Evolutionary conservation across 2,329 filamentous ascomycete genomes (phyloP), one percentile per base, ranked within the genome.

Genomic region (Colletotrichum euphorbiae): DNA sequence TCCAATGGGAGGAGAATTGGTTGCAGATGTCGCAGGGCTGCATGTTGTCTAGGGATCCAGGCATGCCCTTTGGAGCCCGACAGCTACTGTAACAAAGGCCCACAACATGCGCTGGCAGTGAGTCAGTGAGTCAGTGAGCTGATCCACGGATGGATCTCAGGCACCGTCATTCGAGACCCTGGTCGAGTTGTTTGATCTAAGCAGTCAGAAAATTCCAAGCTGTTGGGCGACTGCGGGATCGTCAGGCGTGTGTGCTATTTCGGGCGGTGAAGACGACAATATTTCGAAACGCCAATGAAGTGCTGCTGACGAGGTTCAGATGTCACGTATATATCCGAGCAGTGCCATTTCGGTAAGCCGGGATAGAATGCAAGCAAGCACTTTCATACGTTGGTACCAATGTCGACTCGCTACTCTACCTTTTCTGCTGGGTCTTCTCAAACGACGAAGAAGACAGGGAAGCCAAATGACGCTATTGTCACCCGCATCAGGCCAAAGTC

Each of bases 111-210:
- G 66, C 33, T 69, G 66, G 66, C 66, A 66, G 61, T 67, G 65
- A 67, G 60, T 67, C 66, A 66, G 54, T 67, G 65, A 67, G 65
- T 67, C 65, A 65, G 66, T 65, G 40, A 54, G n/a, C 54, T 28
- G 48, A 45, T 55, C 46, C 61, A 55, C 48, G 66, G 61, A 50
- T 60, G 61, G 48, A 59, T 66, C 66, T 66, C 61, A 69, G 61
- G 66, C 48, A 66, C 36, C 61, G 50, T 50, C 66, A 60, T 55
- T 55, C 13, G 42, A 36, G 31, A 51, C 40, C 48, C 52, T 64
- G 24, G 64, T 28, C 38, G 21, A 40, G 52, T 42, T 46, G n/a
- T n/a, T n/a, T n/a, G 33, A 59, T 50, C 61, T 59, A 54, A 54
- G 40, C 54, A 45, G 15, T 40, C 15, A 36, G 21, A 43, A 15